Base-by-base conservation (phyloP, 116 monocot species). In the Dioscorea cayenensis region DNA sequence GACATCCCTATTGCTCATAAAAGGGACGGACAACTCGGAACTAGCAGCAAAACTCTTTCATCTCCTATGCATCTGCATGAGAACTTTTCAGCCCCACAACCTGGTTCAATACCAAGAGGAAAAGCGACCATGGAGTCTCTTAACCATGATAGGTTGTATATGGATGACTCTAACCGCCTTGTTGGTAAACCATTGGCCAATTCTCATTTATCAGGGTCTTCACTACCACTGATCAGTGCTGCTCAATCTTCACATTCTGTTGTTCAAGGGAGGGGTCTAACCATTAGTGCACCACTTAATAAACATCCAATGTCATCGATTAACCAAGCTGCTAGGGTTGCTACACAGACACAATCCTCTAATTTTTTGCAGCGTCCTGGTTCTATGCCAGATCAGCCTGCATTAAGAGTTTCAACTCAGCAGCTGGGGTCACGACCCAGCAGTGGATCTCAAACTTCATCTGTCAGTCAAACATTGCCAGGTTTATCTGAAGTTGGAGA, bases 401-500 rank as follows among this genome's bases (percentile, higher is more conserved):
- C 62, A 50, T 20, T 76, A 65, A 78, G 76, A 28, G 28, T 70
- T 64, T 78, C 83, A 28, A n/a, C 76, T 73, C 87, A 70, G 61
- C 86, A 82, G 11, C 76, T 72, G 60, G 65, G 65, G 49, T 77
- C 82, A 49, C 77, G 64, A 52, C 49, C 69, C 77, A 67, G 68
- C 29, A 76, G 29, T 78, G 81, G 81, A 67, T 50, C 77, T 67
- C 75, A 81, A 76, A 77, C 85, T 64, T 62, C 25, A 20, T 62
- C 62, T 7, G 21, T 73, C 9, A 61, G 82, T 68, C 84, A 77
- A 20, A 72, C 72, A 70, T 76, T 70, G 11, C 65, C 76, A 75
- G 73, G 63, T 76, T 67, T 70, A 68, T 80, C 80, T 75, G 95
- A 91, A 73, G 72, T 71, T 78, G 85, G 62, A 29, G 89, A 85